These are phyloP conservation scores for Gymnopus androsaceus DNA, from an alignment of 1,284 basidiomycete genomes.

Conservation along the genomic window DNA sequence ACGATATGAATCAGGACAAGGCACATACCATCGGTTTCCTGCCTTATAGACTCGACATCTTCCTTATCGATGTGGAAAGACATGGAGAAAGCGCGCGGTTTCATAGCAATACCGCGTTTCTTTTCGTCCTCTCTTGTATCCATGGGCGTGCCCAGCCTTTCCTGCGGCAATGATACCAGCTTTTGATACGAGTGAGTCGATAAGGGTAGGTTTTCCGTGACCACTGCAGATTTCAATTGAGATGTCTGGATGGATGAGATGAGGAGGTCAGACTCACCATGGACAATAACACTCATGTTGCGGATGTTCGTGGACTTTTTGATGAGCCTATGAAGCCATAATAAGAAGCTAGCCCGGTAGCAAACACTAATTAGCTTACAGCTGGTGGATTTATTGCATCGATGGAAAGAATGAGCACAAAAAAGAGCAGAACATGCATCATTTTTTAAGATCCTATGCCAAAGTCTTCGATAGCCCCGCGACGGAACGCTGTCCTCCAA, in stretches of 20 bases:
- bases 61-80: slow-evolving; percentile 97
- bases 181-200: slow-evolving; percentile 98
- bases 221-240: slow-evolving; percentile 68
- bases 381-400: slow-evolving; percentile 80
- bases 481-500: too few species aligned
- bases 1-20: neutral
- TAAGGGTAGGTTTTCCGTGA: slow-evolving; percentile 99
- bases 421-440: slow-evolving; percentile 61
- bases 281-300: slow-evolving; percentile 99
- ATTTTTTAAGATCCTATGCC: slow-evolving; percentile 62
- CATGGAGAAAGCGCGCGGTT: slow-evolving; percentile 99
- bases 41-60: slow-evolving; percentile 82
- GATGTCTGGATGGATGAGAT: slow-evolving; percentile 1
- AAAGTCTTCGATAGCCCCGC: too few species aligned
- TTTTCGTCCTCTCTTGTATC: slow-evolving; percentile 99
- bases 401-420: slow-evolving; percentile 31
- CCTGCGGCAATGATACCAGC: slow-evolving; percentile 97
- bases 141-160: slow-evolving; percentile 98
- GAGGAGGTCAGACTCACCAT: slow-evolving; percentile 61
- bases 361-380: slow-evolving; percentile 51
- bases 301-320: slow-evolving; percentile 90
- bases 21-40: slow-evolving; percentile 84
- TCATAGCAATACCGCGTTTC: slow-evolving; percentile 99
- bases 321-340: slow-evolving; percentile 83
- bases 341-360: slow-evolving; percentile 20